Conservation (phyloP, 2,329 filamentous ascomycete species). For the Aspergillus brasiliensis region DNA sequence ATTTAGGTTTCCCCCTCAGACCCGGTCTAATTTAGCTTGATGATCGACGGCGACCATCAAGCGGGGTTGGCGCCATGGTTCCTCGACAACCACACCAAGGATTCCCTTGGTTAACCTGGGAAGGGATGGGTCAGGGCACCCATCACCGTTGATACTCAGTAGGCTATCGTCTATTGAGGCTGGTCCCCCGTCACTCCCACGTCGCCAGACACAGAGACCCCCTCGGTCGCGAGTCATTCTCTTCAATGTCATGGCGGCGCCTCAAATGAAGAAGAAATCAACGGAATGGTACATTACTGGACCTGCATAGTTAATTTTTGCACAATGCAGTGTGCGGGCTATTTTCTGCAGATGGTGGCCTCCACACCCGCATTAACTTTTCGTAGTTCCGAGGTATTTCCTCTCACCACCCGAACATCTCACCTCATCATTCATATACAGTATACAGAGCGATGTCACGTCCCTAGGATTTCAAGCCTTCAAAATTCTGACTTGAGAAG, state of each 20-base stretch:
- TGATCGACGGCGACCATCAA: constrained; percentile 17
- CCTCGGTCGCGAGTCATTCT: background rate
- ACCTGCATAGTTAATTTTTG: background rate
- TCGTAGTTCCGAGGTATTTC: background rate
- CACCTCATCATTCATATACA: background rate
- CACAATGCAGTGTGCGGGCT: background rate
- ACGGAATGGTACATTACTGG: background rate
- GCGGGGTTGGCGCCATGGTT: constrained; percentile 16
- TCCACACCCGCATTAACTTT: background rate
- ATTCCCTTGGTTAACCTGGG: constrained; percentile 14
- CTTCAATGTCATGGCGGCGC: background rate
- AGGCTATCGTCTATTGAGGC: too few relatives aligned
- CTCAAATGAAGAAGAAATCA: too few relatives aligned
- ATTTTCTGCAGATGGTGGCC: background rate
- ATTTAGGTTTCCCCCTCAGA: background rate
- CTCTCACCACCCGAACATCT: background rate
- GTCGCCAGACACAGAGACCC: too few relatives aligned
- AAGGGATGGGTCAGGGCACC: background rate
- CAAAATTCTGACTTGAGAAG: background rate
- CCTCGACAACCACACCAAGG: constrained; percentile 13
- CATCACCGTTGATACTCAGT: background rate
- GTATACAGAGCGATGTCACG: background rate
- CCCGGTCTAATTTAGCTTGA: constrained; percentile 8
- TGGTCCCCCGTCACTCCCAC: background rate
- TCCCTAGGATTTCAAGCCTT: background rate